Conservation (phyloP, 1,284 basidiomycete species). For the Thecaphora frezii region DNA sequence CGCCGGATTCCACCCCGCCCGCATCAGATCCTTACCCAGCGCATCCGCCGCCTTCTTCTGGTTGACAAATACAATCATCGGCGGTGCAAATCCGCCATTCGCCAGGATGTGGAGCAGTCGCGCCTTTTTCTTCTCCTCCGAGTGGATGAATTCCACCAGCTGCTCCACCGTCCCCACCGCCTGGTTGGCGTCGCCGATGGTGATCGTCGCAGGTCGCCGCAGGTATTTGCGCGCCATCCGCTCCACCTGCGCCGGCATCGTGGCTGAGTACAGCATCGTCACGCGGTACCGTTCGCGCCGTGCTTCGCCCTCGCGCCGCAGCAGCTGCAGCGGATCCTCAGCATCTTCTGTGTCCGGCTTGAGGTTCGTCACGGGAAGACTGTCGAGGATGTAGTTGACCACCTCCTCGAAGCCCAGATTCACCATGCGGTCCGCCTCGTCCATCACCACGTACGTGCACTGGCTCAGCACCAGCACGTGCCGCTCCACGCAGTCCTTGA, state of each 20-base stretch:
- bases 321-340: slow-evolving; percentile 52
- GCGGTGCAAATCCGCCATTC: slow-evolving; percentile 72
- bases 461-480: slow-evolving; percentile 92
- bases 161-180: slow-evolving; percentile 98
- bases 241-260: slow-evolving; percentile 96
- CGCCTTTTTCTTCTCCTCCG: slow-evolving; percentile 93
- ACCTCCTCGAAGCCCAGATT: slow-evolving; percentile 94
- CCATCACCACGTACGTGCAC: slow-evolving; percentile 97
- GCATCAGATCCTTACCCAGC: slow-evolving; percentile 86
- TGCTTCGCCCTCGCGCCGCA: slow-evolving; percentile 30
- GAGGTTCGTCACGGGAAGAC: slow-evolving; percentile 81
- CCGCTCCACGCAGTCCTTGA: slow-evolving; percentile 95
- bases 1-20: slow-evolving; percentile 81
- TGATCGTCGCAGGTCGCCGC: slow-evolving; percentile 86
- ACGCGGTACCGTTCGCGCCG: slow-evolving; percentile 41
- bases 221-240: slow-evolving; percentile 91
- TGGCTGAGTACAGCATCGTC: slow-evolving; percentile 87
- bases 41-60: slow-evolving; percentile 98
- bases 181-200: slow-evolving; percentile 94
- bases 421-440: slow-evolving; percentile 98
- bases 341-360: slow-evolving; percentile 69
- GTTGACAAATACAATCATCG: slow-evolving; percentile 98
- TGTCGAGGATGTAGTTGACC: slow-evolving; percentile 90
- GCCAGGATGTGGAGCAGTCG: slow-evolving; percentile 87
- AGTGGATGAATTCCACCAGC: slow-evolving; percentile 84